phyloP scores from a whole-genome alignment of 768 basidiomycete genomes.

The Serendipita sp. region DNA sequence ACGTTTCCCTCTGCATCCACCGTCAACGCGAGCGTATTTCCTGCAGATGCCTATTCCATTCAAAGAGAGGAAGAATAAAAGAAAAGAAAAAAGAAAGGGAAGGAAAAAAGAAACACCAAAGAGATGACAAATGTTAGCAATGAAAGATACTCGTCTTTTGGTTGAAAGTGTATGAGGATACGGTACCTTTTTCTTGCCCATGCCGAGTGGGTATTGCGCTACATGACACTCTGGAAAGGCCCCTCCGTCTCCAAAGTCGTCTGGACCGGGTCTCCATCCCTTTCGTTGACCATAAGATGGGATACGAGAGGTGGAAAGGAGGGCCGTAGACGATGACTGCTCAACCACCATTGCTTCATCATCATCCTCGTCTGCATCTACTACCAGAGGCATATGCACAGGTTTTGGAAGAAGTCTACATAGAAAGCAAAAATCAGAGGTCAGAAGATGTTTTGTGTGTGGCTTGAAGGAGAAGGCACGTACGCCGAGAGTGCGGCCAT shows the following conservation, averaged over 20 bases:
- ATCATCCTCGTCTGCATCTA: too few species aligned
- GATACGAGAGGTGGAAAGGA: conserved; percentile 16
- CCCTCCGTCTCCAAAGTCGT: conserved; percentile 83
- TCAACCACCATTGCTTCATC: conserved; percentile 41
- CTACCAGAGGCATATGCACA: conserved; percentile 32
- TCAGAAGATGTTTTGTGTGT: too few species aligned
- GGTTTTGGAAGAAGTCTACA: conserved; percentile 55
- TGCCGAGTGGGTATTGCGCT: conserved; percentile 90
- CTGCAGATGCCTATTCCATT: conserved; percentile 80
- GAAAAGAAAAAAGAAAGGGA: too few species aligned
- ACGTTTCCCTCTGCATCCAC: conserved; percentile 95
- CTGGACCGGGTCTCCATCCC: conserved; percentile 71
- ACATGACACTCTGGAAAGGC: conserved; percentile 91
- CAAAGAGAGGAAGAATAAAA: too few species aligned
- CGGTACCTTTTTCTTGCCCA: conserved; percentile 96
- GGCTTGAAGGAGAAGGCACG: too few species aligned
- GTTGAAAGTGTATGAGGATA: too few species aligned
- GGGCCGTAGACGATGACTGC: conserved; percentile 17
- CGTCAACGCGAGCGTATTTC: conserved; percentile 91
- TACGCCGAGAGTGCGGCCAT: conserved; percentile 68
- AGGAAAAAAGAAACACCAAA: too few species aligned
- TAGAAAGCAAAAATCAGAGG: too few species aligned
- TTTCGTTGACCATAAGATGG: conserved; percentile 77
- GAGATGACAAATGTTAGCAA: too few species aligned
- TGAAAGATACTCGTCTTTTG: too few species aligned